A percentile compares a stretch with the other conserved stretches of the same genome.
phyloP scores from a whole-genome alignment of 2,329 filamentous ascomycete genomes.

The Beauveria rudraprayagi region DNA sequence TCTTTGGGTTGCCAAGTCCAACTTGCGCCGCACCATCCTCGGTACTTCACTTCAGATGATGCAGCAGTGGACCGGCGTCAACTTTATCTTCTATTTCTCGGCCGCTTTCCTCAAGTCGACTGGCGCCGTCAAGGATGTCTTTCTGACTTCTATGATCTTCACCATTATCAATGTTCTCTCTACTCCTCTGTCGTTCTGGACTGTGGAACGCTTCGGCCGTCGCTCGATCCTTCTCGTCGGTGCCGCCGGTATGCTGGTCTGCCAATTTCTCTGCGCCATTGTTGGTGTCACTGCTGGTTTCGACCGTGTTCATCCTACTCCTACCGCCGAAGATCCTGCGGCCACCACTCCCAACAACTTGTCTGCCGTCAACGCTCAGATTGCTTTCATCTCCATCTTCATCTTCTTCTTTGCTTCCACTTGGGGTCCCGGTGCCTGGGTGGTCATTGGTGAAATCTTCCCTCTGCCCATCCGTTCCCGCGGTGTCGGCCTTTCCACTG shows the following conservation, averaged over 20 bases:
- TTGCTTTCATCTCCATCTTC: conserved; percentile 85
- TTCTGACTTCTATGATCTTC: conserved; percentile 78
- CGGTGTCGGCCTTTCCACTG: conserved; percentile 78
- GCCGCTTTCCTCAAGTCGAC: conserved; percentile 77
- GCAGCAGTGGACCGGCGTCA: conserved; percentile 80
- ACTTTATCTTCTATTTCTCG: conserved; percentile 87
- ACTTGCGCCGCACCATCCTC: conserved; percentile 62
- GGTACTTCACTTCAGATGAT: conserved; percentile 72
- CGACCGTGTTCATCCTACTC: conserved; percentile 40
- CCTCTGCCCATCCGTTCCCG: conserved; percentile 81
- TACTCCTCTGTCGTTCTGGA: conserved; percentile 81
- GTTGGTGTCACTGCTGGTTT: conserved; percentile 56
- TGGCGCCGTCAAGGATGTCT: conserved; percentile 67
- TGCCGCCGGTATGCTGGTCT: conserved; percentile 73
- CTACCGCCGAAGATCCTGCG: conserved; percentile 27
- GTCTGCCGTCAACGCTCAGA: conserved; percentile 58
- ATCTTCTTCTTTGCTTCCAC: conserved; percentile 89
- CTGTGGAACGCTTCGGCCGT: conserved; percentile 74
- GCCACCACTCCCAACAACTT: conserved; percentile 42
- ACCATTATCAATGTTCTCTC: conserved; percentile 82
- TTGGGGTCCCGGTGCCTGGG: conserved; percentile 77
- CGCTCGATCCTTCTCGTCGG: conserved; percentile 72
- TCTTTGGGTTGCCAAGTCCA: conserved; percentile 54
- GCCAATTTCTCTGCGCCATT: conserved; percentile 81
- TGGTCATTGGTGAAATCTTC: conserved; percentile 84